phyloP scores from a whole-genome alignment of 306 rosid genomes.

The Vigna trinervia region DNA sequence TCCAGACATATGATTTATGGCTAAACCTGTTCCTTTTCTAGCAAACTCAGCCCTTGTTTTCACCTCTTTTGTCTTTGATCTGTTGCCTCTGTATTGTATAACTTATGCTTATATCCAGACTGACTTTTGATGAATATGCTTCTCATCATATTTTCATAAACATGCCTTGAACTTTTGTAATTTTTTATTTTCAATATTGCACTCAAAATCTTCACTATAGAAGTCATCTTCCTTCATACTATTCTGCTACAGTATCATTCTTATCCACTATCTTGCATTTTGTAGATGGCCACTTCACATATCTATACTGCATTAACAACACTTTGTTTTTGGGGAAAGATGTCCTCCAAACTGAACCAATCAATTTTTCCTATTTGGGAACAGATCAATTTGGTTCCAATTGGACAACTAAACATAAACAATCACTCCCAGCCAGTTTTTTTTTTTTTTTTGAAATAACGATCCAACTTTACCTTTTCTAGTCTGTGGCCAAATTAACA shows the following conservation, averaged over 20 bases:
- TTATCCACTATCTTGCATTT: neutral
- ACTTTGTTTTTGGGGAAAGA: neutral
- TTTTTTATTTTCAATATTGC: no score
- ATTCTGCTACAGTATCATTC: neutral
- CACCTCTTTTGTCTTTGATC: no score
- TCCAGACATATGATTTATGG: no score
- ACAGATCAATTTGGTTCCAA: neutral
- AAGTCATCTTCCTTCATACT: neutral
- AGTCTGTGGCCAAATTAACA: slow-evolving; percentile 1
- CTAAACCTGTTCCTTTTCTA: no score
- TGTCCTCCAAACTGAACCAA: neutral
- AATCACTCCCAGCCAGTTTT: neutral
- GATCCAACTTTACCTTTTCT: neutral
- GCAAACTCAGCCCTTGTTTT: no score
- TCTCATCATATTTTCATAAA: no score
- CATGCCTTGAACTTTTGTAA: no score
- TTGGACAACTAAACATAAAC: neutral
- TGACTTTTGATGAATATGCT: no score
- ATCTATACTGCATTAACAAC: neutral
- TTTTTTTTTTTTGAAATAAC: neutral
- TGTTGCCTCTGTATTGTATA: no score
- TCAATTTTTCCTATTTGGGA: neutral
- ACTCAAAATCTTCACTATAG: neutral
- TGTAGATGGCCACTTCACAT: neutral
- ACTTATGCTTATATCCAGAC: no score